phyloP scores from a whole-genome alignment of 179 eudicot species.

The Patellifolia procumbens region DNA sequence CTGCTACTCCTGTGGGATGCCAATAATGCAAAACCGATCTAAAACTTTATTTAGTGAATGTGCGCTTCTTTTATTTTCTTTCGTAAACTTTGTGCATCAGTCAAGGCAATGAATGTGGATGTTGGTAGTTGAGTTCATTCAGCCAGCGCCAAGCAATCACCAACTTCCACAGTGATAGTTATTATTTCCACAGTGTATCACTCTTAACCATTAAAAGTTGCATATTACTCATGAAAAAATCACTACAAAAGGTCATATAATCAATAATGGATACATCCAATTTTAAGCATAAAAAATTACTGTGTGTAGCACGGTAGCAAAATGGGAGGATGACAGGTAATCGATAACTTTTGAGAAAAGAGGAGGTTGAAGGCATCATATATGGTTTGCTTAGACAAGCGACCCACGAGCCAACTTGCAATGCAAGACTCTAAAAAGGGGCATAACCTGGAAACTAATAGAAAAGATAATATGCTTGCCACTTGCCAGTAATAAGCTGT shows the following conservation, averaged over 20 bases:
- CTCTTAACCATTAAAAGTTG: no score
- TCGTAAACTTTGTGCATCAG: no score
- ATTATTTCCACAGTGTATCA: no score
- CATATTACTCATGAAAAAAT: no score
- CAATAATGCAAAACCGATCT: no score
- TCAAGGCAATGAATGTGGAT: no score
- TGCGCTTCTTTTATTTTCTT: no score
- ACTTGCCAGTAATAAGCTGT: background rate
- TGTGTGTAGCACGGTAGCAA: background rate
- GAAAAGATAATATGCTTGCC: background rate
- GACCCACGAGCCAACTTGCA: background rate
- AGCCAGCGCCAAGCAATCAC: no score
- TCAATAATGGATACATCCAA: background rate
- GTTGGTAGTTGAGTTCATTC: no score
- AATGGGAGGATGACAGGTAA: background rate
- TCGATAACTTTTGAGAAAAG: background rate
- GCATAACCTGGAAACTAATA: background rate
- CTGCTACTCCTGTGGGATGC: no score
- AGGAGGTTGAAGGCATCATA: background rate
- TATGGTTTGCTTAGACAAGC: background rate
- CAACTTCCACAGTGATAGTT: no score
- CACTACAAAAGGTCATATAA: background rate
- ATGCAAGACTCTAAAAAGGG: background rate
- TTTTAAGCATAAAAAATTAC: background rate
- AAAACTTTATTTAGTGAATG: no score